phyloP scores from a whole-genome alignment of 2,329 filamentous ascomycete species.

The Trichophyton equinum region DNA sequence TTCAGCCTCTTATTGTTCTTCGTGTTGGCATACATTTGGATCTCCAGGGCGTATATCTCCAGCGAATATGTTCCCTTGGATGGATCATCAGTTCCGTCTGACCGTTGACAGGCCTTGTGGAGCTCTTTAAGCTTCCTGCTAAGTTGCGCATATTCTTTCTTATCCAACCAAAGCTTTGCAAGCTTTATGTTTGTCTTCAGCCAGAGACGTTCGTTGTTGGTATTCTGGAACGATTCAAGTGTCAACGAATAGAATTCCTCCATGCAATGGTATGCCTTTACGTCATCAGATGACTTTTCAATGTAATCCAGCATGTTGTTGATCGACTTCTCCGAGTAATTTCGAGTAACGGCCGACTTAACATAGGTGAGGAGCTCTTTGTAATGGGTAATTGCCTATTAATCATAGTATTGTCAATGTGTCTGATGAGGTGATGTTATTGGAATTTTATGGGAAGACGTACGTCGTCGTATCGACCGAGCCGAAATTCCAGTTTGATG shows the following conservation, averaged over 20 bases:
- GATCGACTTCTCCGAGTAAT: conserved; percentile 98
- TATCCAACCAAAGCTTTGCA: conserved; percentile 77
- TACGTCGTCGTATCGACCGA: conserved; percentile 77
- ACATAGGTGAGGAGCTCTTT: conserved; percentile 92
- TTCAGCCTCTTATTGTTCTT: conserved; percentile 97
- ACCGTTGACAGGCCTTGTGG: conserved; percentile 73
- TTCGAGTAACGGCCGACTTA: conserved; percentile 89
- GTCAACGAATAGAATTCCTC: conserved; percentile 92
- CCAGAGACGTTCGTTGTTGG: conserved; percentile 94
- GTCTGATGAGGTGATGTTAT: background rate
- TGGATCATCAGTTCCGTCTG: conserved; percentile 70
- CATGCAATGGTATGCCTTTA: conserved; percentile 66
- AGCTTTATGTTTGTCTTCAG: conserved; percentile 98
- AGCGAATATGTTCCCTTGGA: conserved; percentile 94
- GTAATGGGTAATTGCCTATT: conserved; percentile 79
- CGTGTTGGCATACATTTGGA: conserved; percentile 96
- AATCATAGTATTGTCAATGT: background rate
- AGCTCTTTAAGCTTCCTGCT: conserved; percentile 76
- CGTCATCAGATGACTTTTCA: conserved; percentile 71
- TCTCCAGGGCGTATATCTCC: conserved; percentile 92
- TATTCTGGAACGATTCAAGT: conserved; percentile 86
- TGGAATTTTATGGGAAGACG: conserved; percentile 6
- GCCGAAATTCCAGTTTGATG: conserved; percentile 83
- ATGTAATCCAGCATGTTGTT: conserved; percentile 99
- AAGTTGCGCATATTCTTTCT: conserved; percentile 72